phyloP scores from a whole-genome alignment of 208 protist species.

The Acanthamoeba lenticulata region DNA sequence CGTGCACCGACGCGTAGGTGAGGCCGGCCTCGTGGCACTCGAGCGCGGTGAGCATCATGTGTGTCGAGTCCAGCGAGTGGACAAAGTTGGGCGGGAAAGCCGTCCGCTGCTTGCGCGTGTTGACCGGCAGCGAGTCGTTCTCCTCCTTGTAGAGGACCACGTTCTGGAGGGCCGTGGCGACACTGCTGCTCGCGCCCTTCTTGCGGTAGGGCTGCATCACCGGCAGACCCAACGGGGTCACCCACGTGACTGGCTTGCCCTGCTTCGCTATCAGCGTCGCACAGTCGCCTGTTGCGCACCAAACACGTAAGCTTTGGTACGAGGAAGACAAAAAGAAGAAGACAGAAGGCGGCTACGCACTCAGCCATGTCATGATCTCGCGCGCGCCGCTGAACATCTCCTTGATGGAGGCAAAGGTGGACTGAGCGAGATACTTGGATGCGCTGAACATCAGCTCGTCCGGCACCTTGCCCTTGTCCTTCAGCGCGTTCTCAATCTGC shows the following conservation, averaged over 20 bases:
- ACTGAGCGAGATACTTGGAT: slow-evolving; percentile 74
- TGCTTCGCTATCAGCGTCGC: slow-evolving; percentile 74
- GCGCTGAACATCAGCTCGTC: slow-evolving; percentile 64
- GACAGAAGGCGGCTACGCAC: neutral
- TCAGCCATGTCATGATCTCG: slow-evolving; percentile 83
- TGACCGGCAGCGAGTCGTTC: slow-evolving; percentile 64
- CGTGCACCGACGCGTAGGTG: slow-evolving; percentile 96
- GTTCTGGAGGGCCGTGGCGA: slow-evolving; percentile 51
- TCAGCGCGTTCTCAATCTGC: slow-evolving; percentile 91
- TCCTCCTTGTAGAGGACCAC: slow-evolving; percentile 48
- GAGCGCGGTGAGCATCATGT: slow-evolving; percentile 97
- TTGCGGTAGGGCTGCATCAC: slow-evolving; percentile 97
- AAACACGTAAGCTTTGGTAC: neutral
- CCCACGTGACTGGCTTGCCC: slow-evolving; percentile 93
- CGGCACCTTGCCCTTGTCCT: slow-evolving; percentile 46
- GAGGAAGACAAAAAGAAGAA: neutral
- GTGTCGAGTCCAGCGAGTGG: slow-evolving; percentile 98
- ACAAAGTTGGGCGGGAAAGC: slow-evolving; percentile 99
- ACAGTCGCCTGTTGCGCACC: neutral
- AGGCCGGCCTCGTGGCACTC: slow-evolving; percentile 90
- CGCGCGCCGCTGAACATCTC: slow-evolving; percentile 84
- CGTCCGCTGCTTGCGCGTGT: slow-evolving; percentile 78
- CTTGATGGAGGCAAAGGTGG: slow-evolving; percentile 80
- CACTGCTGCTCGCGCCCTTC: neutral
- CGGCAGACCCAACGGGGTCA: slow-evolving; percentile 95